A percentile compares a stretch with the other conserved stretches of the same genome.
phyloP scores from a whole-genome alignment of 2,329 filamentous ascomycete species.

The Lizonia empirigonia region DNA sequence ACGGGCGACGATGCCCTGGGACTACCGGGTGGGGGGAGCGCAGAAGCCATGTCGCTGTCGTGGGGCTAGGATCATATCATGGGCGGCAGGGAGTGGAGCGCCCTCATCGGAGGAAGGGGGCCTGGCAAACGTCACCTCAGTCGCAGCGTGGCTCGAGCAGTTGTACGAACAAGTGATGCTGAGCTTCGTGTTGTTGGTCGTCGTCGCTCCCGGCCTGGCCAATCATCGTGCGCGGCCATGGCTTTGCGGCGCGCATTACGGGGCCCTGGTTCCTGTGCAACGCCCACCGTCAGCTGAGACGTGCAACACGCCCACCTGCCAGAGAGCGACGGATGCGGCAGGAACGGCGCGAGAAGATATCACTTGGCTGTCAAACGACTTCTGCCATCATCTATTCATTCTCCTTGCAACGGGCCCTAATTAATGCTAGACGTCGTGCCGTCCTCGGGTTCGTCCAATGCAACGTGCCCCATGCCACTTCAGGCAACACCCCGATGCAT shows the following conservation, averaged over 20 bases:
- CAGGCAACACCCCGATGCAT: not conserved
- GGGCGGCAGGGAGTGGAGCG: conserved; percentile 30
- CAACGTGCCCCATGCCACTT: not conserved
- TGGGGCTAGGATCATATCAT: conserved; percentile 32
- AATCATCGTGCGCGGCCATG: conserved; percentile 5
- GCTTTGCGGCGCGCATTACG: conserved; percentile 11
- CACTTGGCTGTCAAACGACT: not conserved
- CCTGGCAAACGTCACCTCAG: conserved; percentile 30
- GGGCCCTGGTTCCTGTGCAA: conserved; percentile 1
- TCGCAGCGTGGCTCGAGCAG: conserved; percentile 25
- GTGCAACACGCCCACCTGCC: not conserved
- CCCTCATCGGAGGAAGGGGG: conserved; percentile 33
- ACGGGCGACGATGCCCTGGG: conserved; percentile 38
- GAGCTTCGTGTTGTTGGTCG: conserved; percentile 3
- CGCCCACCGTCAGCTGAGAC: conserved; percentile 2
- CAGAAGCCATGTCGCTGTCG: conserved; percentile 42
- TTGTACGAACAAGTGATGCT: conserved; percentile 14
- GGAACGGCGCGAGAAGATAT: no score
- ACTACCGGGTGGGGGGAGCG: conserved; percentile 35
- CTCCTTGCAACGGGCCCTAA: no score
- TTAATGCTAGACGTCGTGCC: not conserved
- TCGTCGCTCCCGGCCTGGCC: conserved; percentile 6
- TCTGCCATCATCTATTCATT: not conserved
- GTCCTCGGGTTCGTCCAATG: not conserved
- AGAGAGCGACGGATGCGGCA: no score